A percentile compares a stretch with the other conserved stretches of the same genome.
Evolutionary conservation across 2,329 filamentous ascomycete species (phyloP).

Genomic region (Orbilia quercus): DNA sequence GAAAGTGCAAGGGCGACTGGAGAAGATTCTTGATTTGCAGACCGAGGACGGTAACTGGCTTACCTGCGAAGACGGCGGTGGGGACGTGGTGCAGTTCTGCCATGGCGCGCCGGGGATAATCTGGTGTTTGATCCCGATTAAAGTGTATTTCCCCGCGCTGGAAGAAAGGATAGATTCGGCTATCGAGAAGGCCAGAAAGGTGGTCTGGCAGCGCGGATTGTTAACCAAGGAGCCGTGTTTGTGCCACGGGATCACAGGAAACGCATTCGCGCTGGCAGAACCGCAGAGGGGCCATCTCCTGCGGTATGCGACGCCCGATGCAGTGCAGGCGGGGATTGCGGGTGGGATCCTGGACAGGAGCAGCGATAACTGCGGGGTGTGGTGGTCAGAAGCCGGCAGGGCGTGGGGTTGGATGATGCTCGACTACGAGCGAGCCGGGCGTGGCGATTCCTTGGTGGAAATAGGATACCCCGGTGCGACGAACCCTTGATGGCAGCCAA

Average conservation of each 20-base stretch:
- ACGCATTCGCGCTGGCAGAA: conserved; percentile 67
- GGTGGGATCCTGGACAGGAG: conserved; percentile 68
- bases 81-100: conserved; percentile 72
- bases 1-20: conserved; percentile 68
- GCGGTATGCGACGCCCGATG: conserved; percentile 69
- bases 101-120: conserved; percentile 75
- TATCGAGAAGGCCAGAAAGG: conserved; percentile 67
- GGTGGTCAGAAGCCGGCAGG: conserved; percentile 67
- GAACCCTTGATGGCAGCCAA: conserved; percentile 40
- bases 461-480: conserved; percentile 53
- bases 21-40: conserved; percentile 71
- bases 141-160: conserved; percentile 69
- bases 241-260: conserved; percentile 75
- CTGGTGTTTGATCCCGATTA: conserved; percentile 70
- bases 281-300: conserved; percentile 69
- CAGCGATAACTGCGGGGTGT: conserved; percentile 67
- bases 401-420: conserved; percentile 66
- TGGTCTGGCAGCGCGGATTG: conserved; percentile 70
- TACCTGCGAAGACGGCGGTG: conserved; percentile 66
- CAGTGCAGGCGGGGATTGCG: conserved; percentile 68
- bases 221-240: conserved; percentile 74
- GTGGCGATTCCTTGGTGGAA: conserved; percentile 35
- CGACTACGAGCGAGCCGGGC: conserved; percentile 39
- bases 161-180: conserved; percentile 68
- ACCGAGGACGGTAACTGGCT: conserved; percentile 74